Percentiles rank a stretch among this genome's conserved stretches.
phyloP scores from a whole-genome alignment of 257 asterid species.

The Vinca minor region DNA sequence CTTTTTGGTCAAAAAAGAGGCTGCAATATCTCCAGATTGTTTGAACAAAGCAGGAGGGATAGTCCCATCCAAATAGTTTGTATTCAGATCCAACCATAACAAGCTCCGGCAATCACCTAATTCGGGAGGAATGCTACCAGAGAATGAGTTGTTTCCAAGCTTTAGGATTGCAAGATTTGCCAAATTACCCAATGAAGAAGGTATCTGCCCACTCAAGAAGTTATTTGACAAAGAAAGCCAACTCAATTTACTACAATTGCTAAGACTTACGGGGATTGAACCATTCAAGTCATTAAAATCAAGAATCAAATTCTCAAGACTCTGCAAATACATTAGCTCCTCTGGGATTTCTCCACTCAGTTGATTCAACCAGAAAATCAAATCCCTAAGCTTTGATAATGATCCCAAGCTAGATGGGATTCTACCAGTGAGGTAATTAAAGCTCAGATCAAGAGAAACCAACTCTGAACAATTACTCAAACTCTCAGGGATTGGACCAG shows the following conservation, averaged over 20 bases:
- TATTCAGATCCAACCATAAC: slow-evolving; percentile 88
- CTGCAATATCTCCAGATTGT: slow-evolving; percentile 81
- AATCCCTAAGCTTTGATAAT: slow-evolving; percentile 46
- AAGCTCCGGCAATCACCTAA: slow-evolving; percentile 80
- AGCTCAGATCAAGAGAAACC: slow-evolving; percentile 89
- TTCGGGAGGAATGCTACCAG: slow-evolving; percentile 68
- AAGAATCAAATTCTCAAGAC: slow-evolving; percentile 80
- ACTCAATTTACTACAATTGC: slow-evolving; percentile 72
- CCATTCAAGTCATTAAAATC: slow-evolving; percentile 79
- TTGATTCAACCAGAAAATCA: slow-evolving; percentile 71
- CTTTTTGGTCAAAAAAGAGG: slow-evolving; percentile 54
- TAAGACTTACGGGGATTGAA: slow-evolving; percentile 55
- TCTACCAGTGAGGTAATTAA: slow-evolving; percentile 51
- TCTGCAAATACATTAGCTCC: slow-evolving; percentile 53
- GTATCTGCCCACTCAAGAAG: slow-evolving; percentile 57
- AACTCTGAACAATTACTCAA: slow-evolving; percentile 62
- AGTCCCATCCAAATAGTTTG: slow-evolving; percentile 55
- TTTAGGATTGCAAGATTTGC: slow-evolving; percentile 68
- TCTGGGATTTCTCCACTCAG: slow-evolving; percentile 77
- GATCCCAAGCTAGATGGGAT: slow-evolving; percentile 71
- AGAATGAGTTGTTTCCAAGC: slow-evolving; percentile 70
- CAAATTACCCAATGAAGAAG: slow-evolving; percentile 58
- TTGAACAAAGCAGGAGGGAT: slow-evolving; percentile 65
- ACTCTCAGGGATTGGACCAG: slow-evolving; percentile 59
- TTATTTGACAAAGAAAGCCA: slow-evolving; percentile 94